Evolutionary conservation across 768 basidiomycete genomes (phyloP).

Genomic region (Cantharellus cinnabarinus): DNA sequence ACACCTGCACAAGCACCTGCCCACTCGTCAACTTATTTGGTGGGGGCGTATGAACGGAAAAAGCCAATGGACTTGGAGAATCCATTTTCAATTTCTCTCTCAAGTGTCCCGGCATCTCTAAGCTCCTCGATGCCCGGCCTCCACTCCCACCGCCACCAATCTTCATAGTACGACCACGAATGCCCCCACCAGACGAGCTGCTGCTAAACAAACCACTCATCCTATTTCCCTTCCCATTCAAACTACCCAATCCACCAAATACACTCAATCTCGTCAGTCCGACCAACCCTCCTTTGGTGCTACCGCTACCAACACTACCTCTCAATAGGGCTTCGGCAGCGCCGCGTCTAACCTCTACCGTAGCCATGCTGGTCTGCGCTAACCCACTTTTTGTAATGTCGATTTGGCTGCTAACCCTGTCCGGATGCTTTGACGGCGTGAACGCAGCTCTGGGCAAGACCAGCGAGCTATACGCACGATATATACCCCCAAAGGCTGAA

Average conservation of each 20-base stretch:
- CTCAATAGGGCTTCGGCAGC: conserved; percentile 6
- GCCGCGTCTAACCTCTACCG: conserved; percentile 23
- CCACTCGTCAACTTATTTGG: conserved; percentile 49
- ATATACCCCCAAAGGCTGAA: background rate
- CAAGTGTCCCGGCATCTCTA: conserved; percentile 7
- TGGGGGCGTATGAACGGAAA: conserved; percentile 50
- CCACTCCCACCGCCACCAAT: background rate
- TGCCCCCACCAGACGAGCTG: background rate
- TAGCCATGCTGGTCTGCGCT: conserved; percentile 79
- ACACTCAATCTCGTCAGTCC: background rate
- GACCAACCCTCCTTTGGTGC: background rate
- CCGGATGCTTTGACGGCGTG: conserved; percentile 19
- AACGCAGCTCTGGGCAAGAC: conserved; percentile 27
- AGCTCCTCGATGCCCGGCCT: background rate
- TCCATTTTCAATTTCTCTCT: conserved; percentile 17
- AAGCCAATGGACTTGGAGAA: conserved; percentile 28
- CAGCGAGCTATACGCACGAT: conserved; percentile 20
- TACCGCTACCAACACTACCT: too few species aligned
- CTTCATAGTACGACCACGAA: too few species aligned
- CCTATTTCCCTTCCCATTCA: too few species aligned
- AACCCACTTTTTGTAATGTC: conserved; percentile 60
- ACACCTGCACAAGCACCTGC: conserved; percentile 69
- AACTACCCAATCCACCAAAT: background rate
- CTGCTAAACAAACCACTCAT: background rate
- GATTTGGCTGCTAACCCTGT: conserved; percentile 8